These are phyloP conservation scores for Naganishia friedmannii DNA, from an alignment of 768 basidiomycete genomes.

Conservation along the genomic window DNA sequence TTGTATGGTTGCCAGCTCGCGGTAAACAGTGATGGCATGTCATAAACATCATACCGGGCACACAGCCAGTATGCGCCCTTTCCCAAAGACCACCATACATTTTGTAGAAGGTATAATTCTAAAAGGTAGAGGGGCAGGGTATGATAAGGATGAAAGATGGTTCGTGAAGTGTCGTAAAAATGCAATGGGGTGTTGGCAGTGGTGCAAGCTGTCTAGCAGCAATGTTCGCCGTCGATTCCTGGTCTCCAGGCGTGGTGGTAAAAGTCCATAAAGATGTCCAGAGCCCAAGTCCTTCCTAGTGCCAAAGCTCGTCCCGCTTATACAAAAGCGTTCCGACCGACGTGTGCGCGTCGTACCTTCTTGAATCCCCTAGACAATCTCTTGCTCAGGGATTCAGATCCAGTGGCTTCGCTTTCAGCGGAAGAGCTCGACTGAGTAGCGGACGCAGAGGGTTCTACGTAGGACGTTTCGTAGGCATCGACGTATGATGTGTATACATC, in stretches of 20 bases:
- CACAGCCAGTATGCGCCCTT: constrained; percentile 15
- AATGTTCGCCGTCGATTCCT: background rate
- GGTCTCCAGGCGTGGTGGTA: background rate
- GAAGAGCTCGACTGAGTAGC: background rate
- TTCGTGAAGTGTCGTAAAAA: constrained; percentile 5
- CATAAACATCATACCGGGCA: constrained; percentile 14
- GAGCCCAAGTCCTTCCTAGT: background rate
- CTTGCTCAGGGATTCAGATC: constrained; percentile 6
- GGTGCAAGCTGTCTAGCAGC: background rate
- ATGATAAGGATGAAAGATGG: background rate
- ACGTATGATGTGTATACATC: constrained; percentile 25
- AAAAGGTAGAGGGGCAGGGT: background rate
- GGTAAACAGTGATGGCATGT: too few species aligned
- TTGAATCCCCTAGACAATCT: constrained; percentile 6
- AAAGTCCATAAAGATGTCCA: background rate
- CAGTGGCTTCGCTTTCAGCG: background rate
- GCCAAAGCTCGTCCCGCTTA: background rate
- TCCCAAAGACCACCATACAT: constrained; percentile 5
- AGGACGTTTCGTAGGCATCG: constrained; percentile 24
- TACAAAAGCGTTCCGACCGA: constrained; percentile 18
- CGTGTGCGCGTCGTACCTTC: constrained; percentile 1
- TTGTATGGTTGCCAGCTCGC: too few species aligned
- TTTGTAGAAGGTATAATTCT: background rate
- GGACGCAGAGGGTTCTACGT: constrained; percentile 22
- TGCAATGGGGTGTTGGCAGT: background rate